phyloP scores from a whole-genome alignment of 1,284 basidiomycete species.

The Rhodofomes roseus region DNA sequence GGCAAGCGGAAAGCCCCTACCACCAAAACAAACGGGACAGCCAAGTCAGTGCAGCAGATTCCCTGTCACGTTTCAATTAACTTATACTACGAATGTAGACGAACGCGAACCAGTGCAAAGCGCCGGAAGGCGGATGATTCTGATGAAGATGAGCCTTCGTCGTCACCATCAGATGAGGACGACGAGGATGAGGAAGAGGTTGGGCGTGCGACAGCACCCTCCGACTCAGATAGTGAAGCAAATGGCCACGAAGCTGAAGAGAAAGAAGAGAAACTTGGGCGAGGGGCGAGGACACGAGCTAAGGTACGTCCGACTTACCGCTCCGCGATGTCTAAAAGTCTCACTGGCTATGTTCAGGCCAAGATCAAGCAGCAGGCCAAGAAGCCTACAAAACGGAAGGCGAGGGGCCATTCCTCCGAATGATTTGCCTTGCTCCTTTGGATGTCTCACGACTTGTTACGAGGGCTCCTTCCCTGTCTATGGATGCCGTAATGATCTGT shows the following conservation, averaged over 20 bases:
- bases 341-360: neutral
- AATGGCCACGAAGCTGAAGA: conserved; percentile 27
- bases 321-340: too few relatives aligned
- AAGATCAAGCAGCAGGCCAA: conserved; percentile 11
- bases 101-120: conserved; percentile 26
- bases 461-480: neutral
- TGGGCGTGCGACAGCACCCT: conserved; percentile 13
- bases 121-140: conserved; percentile 34
- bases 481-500: neutral
- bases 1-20: conserved; percentile 38
- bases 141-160: conserved; percentile 22
- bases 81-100: conserved; percentile 15
- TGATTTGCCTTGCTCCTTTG: conserved; percentile 1
- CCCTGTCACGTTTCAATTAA: neutral
- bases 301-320: conserved; percentile 30
- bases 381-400: conserved; percentile 18
- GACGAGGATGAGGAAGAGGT: conserved; percentile 24
- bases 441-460: neutral
- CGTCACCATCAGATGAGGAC: conserved; percentile 23
- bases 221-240: conserved; percentile 24
- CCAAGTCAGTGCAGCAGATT: conserved; percentile 35
- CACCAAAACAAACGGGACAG: conserved; percentile 33
- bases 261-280: conserved; percentile 30
- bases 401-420: conserved; percentile 15
- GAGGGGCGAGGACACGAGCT: conserved; percentile 41